A percentile compares a stretch with the other conserved stretches of the same genome.
These are phyloP conservation scores for Elymus sibiricus DNA, from an alignment of 176 grass and related monocot genomes.

Conservation along the genomic window DNA sequence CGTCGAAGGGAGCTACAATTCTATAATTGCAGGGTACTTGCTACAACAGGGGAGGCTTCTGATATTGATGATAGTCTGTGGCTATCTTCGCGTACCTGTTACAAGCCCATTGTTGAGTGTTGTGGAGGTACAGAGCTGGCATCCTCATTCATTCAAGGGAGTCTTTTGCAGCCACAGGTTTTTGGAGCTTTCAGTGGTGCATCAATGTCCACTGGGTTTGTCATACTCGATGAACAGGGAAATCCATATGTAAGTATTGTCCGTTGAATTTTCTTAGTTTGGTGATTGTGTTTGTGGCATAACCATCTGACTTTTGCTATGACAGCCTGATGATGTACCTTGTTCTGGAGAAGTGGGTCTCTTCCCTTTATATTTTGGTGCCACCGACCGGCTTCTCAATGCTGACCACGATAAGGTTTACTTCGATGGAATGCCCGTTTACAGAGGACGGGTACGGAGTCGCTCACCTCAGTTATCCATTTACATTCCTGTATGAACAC, in stretches of 20 bases:
- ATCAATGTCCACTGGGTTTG: conserved; percentile 77
- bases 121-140: conserved; percentile 88
- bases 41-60: conserved; percentile 84
- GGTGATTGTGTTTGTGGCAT: neutral
- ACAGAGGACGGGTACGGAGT: conserved; percentile 72
- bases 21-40: conserved; percentile 53
- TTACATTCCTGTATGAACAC: neutral
- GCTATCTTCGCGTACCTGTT: conserved; percentile 71
- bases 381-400: conserved; percentile 72
- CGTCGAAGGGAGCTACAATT: conserved; percentile 9
- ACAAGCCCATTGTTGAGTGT: conserved; percentile 83
- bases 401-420: conserved; percentile 85
- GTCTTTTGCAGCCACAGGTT: conserved; percentile 68
- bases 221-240: conserved; percentile 87
- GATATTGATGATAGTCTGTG: conserved; percentile 91
- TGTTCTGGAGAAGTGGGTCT: conserved; percentile 92
- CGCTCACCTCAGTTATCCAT: neutral
- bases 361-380: conserved; percentile 76
- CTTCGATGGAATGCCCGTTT: conserved; percentile 92
- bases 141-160: conserved; percentile 80
- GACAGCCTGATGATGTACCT: conserved; percentile 78
- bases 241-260: conserved; percentile 70
- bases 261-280: neutral
- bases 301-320: conserved; percentile 16
- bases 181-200: conserved; percentile 82